Percentiles rank a stretch among this genome's conserved stretches.
Conservation (phyloP, 352 stramenopile species). For the Globisporangium takayamanum region DNA sequence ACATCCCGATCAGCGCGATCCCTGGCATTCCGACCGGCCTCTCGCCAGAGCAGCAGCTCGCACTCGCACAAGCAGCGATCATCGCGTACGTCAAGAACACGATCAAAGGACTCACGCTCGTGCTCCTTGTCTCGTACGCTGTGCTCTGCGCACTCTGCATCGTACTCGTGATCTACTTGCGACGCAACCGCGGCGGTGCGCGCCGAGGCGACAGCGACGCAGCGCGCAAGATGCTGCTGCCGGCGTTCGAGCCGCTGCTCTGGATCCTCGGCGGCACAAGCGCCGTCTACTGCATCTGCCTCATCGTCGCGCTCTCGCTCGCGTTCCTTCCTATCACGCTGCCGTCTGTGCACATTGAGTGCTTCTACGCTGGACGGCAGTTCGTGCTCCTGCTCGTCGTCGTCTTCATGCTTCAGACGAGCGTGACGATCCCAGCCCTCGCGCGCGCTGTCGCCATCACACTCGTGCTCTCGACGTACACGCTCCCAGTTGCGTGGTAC, state of each 20-base stretch:
- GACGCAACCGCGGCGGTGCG: slow-evolving; percentile 29
- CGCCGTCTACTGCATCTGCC: slow-evolving; percentile 5
- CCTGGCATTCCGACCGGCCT: neutral
- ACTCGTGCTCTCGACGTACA: slow-evolving; percentile 27
- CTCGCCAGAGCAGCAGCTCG: neutral
- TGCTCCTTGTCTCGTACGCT: neutral
- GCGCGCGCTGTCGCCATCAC: slow-evolving; percentile 24
- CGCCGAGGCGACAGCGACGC: slow-evolving; percentile 30
- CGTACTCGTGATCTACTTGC: slow-evolving; percentile 37
- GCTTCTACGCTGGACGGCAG: slow-evolving; percentile 20
- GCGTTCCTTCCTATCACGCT: neutral
- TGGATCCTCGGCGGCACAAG: slow-evolving; percentile 26
- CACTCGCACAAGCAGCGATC: neutral
- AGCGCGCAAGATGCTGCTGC: slow-evolving; percentile 38
- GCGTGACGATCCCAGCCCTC: slow-evolving; percentile 30
- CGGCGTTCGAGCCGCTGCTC: slow-evolving; percentile 37
- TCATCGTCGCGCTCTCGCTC: slow-evolving; percentile 2
- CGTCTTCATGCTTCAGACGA: slow-evolving; percentile 45
- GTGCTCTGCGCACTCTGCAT: slow-evolving; percentile 1
- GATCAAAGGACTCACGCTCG: neutral
- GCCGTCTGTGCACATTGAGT: slow-evolving; percentile 13
- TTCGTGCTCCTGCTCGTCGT: slow-evolving; percentile 26
- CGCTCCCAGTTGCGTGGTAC: slow-evolving; percentile 24
- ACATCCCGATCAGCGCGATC: no score
- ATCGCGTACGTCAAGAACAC: neutral